Evolutionary conservation across 495 filamentous ascomycete genomes (phyloP).

Genomic region (Bombardia bombarda): DNA sequence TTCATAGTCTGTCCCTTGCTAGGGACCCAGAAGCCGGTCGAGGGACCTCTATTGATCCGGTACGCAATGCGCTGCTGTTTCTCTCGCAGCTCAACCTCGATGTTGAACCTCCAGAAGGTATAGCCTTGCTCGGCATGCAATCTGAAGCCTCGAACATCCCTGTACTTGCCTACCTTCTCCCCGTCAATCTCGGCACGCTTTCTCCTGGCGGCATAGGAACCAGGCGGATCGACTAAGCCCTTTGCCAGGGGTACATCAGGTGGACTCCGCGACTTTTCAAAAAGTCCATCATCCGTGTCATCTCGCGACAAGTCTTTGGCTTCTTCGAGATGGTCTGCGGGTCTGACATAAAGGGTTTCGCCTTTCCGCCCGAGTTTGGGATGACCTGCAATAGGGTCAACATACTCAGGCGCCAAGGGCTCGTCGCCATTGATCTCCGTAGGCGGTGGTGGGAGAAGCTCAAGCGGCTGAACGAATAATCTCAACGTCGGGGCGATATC

Average conservation of each 20-base stretch:
- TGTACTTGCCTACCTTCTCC: conserved; percentile 65
- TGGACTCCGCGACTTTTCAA: conserved; percentile 45
- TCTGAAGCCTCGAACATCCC: conserved; percentile 71
- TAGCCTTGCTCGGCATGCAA: conserved; percentile 79
- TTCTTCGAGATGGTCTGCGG: conserved; percentile 73
- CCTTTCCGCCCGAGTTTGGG: conserved; percentile 76
- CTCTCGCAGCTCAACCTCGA: conserved; percentile 77
- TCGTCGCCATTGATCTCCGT: conserved; percentile 55
- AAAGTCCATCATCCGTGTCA: conserved; percentile 76
- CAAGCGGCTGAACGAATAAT: conserved; percentile 78
- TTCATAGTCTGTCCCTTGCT: conserved; percentile 85
- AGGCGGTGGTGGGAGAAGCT: conserved; percentile 76
- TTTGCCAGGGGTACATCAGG: conserved; percentile 26
- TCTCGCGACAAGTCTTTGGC: conserved; percentile 62
- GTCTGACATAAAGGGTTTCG: conserved; percentile 72
- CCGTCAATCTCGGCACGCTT: conserved; percentile 50
- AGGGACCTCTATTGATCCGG: conserved; percentile 85
- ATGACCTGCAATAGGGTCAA: conserved; percentile 82
- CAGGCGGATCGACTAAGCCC: conserved; percentile 28
- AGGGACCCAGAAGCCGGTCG: conserved; percentile 91
- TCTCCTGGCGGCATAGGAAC: conserved; percentile 39
- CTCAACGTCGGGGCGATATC: conserved; percentile 68
- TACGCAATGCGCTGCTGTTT: conserved; percentile 83
- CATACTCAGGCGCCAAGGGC: conserved; percentile 67
- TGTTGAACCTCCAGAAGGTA: conserved; percentile 94